Evolutionary conservation across 1,284 basidiomycete species (phyloP), one percentile per base, ranked within the genome.

Genomic region (Irpex sp.): DNA sequence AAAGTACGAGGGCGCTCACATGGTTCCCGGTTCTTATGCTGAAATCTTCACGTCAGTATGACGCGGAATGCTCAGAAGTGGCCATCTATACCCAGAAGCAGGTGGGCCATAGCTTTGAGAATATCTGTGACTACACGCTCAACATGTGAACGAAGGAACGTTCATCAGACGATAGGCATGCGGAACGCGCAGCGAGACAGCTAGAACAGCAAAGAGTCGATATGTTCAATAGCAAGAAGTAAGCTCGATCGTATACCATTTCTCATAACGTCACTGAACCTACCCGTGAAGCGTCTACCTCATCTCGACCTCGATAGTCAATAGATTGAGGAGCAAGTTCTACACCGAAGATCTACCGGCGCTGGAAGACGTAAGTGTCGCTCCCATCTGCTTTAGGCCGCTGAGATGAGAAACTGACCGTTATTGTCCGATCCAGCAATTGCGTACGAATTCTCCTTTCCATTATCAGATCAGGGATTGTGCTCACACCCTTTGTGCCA

Each of bases 191-290:
- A 4, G 85, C 86, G 17, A 87, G 84, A 72, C 89, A 92, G 68
- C 84, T 84, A 60, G 89, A 92, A 66, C 86, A 89, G 66, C 89
- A 92, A 66, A 83, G 83, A 61, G 78, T 81, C 47, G 89, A 93
- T 54, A 92, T 93, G 90, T 75, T 86, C 54, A 90, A 89, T 67
- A 83, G 85, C 74, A 94, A 94, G 78, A 94, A 94, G 91, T 92
- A 65, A 61, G 77, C 56, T 58, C 54, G 53, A 6, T 15, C 9
- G 17, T 55, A 15, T 35, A 35, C 31, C 11, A 33, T 55, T 11
- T 15, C 53, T 8, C 53, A 21, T 33, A 55, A 55, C 21, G 26
- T 26, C 26, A 36, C 46, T 63, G n/a, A 49, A 33, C 58, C 49
- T 31, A 49, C 8, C 8, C 13, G 17, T 21, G 17, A 50, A 92